A percentile compares a stretch with the other conserved stretches of the same genome.
These are phyloP conservation scores for Gymnopus androsaceus DNA, from an alignment of 1,284 basidiomycete species.

Conservation along the genomic window DNA sequence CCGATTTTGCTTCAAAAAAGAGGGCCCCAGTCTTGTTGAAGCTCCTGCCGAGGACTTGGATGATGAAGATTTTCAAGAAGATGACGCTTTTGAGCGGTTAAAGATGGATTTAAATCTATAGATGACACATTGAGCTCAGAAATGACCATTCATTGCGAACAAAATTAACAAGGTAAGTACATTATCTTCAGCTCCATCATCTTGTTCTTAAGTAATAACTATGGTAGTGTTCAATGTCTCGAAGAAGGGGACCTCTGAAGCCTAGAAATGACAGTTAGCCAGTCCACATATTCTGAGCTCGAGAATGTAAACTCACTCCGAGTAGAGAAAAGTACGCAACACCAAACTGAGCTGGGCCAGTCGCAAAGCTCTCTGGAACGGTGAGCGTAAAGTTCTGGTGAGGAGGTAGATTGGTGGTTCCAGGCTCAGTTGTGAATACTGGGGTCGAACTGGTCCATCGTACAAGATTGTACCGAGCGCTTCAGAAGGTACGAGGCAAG, in stretches of 20 bases:
- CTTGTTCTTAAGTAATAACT: not conserved
- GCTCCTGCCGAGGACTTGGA: no score
- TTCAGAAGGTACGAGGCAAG: constrained; percentile 25
- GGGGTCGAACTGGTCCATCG: constrained; percentile 45
- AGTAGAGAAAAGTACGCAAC: constrained; percentile 47
- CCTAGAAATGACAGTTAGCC: not conserved
- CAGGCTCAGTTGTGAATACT: constrained; percentile 26
- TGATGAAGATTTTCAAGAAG: no score
- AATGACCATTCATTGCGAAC: no score
- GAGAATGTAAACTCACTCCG: constrained; percentile 40
- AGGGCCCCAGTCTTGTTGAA: no score
- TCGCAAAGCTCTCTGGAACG: constrained; percentile 35
- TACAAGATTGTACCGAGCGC: constrained; percentile 33
- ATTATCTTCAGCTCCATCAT: no score
- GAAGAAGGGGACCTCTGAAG: not conserved
- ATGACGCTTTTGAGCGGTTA: no score
- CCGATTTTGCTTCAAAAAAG: no score
- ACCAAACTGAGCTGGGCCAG: constrained; percentile 40
- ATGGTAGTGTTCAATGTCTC: not conserved
- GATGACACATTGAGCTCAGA: no score
- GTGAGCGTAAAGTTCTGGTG: constrained; percentile 53
- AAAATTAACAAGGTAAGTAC: no score
- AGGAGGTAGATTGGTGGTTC: constrained; percentile 32
- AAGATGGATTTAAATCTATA: no score
- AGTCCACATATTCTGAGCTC: no score